Evolutionary conservation across 1,139 yeast genomes (phyloP), one percentile per base, ranked within the genome.

Genomic region (Zhuliangozyma blackwelliae): DNA sequence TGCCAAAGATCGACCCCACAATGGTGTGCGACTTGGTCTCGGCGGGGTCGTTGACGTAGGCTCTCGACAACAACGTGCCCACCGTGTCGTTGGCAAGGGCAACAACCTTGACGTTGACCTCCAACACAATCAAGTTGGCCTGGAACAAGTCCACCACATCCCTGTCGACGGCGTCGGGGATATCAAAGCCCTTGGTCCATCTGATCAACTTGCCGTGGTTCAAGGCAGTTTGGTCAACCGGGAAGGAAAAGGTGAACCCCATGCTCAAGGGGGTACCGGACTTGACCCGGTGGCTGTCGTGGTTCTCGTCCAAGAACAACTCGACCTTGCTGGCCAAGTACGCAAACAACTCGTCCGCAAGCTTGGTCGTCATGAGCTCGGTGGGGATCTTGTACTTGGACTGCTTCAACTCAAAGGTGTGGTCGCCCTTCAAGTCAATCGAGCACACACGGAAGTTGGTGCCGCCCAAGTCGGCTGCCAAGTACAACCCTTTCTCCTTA

Each of bases 31-130:
- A 77, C 43, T 81, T 79, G 10, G 80, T 70, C 34, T 79, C 71
- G 27, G 68, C 51, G 9, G 72, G 65, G 36, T 75, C 64, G 37
- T 79, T 76, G n/a, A 84, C 69, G 63, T 90, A 90, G 20, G 96
- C 83, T 51, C 96, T 79, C 6, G 96, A 82, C 57, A 90, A 70
- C 44, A 90, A 72, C 5, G 97, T 89, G 29, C 97, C 97, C 12
- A 88, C 96, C 1, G 97, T 90, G 57, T 90, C 97, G 57, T 90
- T 90, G 31, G 96, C 94, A 44, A 90, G 72, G 1, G 97, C 97
- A 11, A 85, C 89, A 29, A 89, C 85, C 31, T 72, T 68, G 19
- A 90, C 94, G 27, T 86, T 85, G 29, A 77, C 65, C 1, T 70
- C 64, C 40, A 75, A 68, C 10, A 52, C 56, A 50, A 85, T 82